A percentile compares a stretch with the other conserved stretches of the same genome.
Evolutionary conservation across 176 grass and related monocot species (phyloP).

Genomic region (Melocanna baccifera): DNA sequence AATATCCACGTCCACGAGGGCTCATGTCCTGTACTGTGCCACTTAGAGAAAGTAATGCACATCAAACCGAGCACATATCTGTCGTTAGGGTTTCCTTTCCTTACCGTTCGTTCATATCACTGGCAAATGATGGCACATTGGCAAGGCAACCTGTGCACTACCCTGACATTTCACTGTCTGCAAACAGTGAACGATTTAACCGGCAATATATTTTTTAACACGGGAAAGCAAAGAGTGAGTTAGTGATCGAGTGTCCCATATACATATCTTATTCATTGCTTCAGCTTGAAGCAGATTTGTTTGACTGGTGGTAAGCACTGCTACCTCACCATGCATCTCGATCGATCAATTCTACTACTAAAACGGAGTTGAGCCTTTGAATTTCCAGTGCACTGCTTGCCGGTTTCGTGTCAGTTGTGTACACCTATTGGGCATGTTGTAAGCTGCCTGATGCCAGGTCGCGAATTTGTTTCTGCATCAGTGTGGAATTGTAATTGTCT

Average conservation of each 20-base stretch:
- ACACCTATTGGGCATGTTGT: background rate
- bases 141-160: background rate
- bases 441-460: slow-evolving; percentile 8
- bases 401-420: background rate
- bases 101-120: slow-evolving; percentile 10
- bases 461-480: background rate
- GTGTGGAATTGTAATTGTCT: background rate
- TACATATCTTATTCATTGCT: slow-evolving; percentile 36
- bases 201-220: background rate
- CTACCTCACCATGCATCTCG: slow-evolving; percentile 1
- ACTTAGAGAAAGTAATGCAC: slow-evolving; percentile 9
- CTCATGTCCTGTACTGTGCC: background rate
- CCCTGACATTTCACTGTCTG: slow-evolving; percentile 5
- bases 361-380: background rate
- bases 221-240: background rate
- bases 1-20: background rate
- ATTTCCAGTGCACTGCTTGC: background rate
- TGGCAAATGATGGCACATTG: slow-evolving; percentile 11
- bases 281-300: slow-evolving; percentile 24
- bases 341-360: background rate
- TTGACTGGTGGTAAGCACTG: slow-evolving; percentile 25
- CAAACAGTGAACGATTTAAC: slow-evolving; percentile 7
- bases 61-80: background rate
- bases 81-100: background rate
- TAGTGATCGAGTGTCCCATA: background rate